Base-by-base conservation (phyloP, 805 yeast species). In the Yarrowia yakushimensis region DNA sequence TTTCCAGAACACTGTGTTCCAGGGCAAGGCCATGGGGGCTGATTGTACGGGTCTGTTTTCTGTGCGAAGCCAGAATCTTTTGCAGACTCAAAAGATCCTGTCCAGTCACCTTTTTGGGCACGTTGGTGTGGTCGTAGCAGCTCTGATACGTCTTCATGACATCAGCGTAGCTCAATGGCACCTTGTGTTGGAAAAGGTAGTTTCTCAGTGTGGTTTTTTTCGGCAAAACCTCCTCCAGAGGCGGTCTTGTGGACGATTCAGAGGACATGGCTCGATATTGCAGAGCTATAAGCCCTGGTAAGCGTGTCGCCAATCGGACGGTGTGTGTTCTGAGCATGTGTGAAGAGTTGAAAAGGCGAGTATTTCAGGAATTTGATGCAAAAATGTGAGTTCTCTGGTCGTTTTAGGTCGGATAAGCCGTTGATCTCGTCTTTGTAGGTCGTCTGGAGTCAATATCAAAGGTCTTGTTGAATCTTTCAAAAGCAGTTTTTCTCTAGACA, bases 1-100 rank as follows among this genome's bases (percentile, higher is more conserved):
- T 81, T 64, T 90, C 96, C n/a, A 91, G 80, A 20, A 92, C 72
- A 66, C 83, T 85, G 66, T 85, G 82, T 70, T 91, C 97, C 34
- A 90, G 74, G 13, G 76, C 81, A 5, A 87, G 75, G 20, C 87
- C 74, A 65, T 84, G 76, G 59, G 70, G 79, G 67, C 87, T 85
- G 2, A 82, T 77, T 0, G 86, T 77, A 64, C 85, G 85, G 0
- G 92, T 83, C 33, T 81, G 79, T 6, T 74, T 76, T 43, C 97
- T 73, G 59, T 87, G 77, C 60, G 82, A 83, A 50, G 83, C 85
- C 27, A 91, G 74, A 0, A 88, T 85, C 28, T 81, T 79, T 70
- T 88, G 89, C 76, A 89, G 83, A 3, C 80, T 70, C 82, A 89
- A 81, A 62, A 90, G 75, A 66, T 88, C 92, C 1, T 76, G 72